Conservation (phyloP, 169 alveolate genomes). For the Plasmodium vivax region DNA sequence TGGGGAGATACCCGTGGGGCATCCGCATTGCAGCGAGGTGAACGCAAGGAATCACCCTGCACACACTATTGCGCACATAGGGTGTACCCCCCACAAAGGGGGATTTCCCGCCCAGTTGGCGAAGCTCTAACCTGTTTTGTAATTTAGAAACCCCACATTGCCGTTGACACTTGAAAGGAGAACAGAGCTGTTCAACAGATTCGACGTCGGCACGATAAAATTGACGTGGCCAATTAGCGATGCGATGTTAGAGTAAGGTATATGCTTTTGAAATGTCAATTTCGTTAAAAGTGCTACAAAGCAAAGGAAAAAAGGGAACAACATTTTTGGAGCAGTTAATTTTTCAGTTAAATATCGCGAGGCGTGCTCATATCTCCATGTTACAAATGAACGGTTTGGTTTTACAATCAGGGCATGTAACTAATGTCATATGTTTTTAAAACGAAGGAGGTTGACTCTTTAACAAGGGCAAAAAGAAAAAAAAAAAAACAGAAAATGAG, state of each 20-base stretch:
- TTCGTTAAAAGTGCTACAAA: slow-evolving; percentile 33
- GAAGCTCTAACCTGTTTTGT: slow-evolving; percentile 54
- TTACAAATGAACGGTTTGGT: background rate
- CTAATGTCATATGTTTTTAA: background rate
- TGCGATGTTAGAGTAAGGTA: slow-evolving; percentile 44
- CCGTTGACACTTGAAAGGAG: slow-evolving; percentile 64
- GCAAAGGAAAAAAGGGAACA: slow-evolving; percentile 28
- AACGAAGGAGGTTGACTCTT: background rate
- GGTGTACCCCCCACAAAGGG: background rate
- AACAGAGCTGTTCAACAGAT: slow-evolving; percentile 17
- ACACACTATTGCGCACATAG: background rate
- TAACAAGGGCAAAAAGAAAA: background rate
- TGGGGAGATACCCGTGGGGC: background rate
- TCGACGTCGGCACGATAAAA: slow-evolving; percentile 49
- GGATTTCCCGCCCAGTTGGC: background rate
- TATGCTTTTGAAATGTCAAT: slow-evolving; percentile 20
- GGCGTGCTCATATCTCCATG: slow-evolving; percentile 1
- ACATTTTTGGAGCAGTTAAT: slow-evolving; percentile 29
- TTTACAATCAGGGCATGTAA: background rate
- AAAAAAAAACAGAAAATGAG: background rate
- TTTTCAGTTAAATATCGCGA: background rate
- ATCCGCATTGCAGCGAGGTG: background rate
- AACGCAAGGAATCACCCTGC: background rate
- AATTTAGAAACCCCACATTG: slow-evolving; percentile 58
- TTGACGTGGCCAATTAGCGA: slow-evolving; percentile 60